Percentiles rank a stretch among this genome's conserved stretches.
Conservation (phyloP, 495 filamentous ascomycete genomes). For the Aspergillus heteromorphus region DNA sequence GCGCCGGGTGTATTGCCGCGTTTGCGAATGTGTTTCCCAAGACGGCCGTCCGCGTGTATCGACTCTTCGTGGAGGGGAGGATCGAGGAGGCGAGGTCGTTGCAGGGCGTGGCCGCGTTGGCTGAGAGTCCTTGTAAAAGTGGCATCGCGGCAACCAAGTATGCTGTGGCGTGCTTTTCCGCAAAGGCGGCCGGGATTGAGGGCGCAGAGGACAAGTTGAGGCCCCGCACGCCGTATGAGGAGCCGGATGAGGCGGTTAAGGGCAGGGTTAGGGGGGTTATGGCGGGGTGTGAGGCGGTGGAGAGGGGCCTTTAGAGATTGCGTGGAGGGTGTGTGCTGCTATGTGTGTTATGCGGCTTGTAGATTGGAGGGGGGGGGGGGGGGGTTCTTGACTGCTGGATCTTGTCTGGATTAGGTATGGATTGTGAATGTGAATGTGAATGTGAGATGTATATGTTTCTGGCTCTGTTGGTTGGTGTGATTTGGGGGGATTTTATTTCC, state of each 20-base stretch:
- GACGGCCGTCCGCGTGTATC: constrained; percentile 48
- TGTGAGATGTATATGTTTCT: no score
- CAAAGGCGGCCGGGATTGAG: constrained; percentile 51
- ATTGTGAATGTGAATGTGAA: no score
- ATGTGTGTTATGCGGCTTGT: no score
- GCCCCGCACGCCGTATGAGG: constrained; percentile 55
- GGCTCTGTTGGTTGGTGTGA: no score
- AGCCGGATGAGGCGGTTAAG: constrained; percentile 42
- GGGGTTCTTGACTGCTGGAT: no score
- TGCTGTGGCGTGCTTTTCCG: constrained; percentile 52
- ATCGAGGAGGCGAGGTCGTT: constrained; percentile 49
- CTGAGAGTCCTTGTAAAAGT: constrained; percentile 53
- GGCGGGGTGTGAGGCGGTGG: constrained; percentile 19
- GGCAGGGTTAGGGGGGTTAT: constrained; percentile 43
- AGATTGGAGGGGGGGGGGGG: no score
- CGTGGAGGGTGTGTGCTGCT: no score
- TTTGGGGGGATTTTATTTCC: no score
- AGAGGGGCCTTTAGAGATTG: constrained; percentile 8
- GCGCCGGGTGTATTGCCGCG: constrained; percentile 59
- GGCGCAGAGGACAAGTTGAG: constrained; percentile 48
- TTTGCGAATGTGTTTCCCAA: constrained; percentile 64
- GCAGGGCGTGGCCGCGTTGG: constrained; percentile 47
- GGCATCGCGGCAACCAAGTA: constrained; percentile 65
- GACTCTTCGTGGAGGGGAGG: constrained; percentile 45
- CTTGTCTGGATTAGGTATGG: no score